Evolutionary conservation across 345 rosid species (phyloP).

Genomic region (Salix viminalis): DNA sequence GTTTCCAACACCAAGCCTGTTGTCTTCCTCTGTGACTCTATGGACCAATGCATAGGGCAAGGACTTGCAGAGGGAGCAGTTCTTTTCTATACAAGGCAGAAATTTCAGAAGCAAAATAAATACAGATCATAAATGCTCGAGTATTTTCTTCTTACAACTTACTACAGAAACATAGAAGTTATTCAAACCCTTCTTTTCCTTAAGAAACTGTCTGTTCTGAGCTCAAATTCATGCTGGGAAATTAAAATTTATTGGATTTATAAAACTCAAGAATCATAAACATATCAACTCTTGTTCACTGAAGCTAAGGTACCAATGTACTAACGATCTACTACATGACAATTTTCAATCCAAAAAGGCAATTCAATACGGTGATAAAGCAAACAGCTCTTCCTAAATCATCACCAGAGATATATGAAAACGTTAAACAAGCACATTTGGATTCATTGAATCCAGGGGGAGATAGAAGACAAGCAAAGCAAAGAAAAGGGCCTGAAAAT

Average conservation of each 20-base stretch:
- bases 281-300: no score
- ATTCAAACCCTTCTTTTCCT: background rate
- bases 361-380: background rate
- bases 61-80: background rate
- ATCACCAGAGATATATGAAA: background rate
- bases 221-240: background rate
- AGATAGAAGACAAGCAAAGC: background rate
- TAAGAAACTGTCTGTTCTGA: background rate
- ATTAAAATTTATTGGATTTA: background rate
- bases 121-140: background rate
- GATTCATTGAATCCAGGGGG: no score
- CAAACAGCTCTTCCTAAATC: background rate
- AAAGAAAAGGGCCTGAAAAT: background rate
- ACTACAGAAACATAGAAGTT: no score
- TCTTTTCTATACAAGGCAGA: background rate
- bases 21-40: slow-evolving; percentile 57
- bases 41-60: slow-evolving; percentile 22
- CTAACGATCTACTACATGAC: no score
- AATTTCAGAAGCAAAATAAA: background rate
- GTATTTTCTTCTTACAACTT: background rate
- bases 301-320: no score
- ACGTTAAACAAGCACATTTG: background rate
- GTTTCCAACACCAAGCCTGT: slow-evolving; percentile 48
- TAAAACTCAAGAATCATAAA: no score
- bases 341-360: no score